Base-by-base conservation (phyloP, 306 rosid genomes). In the Canavalia gladiata region DNA sequence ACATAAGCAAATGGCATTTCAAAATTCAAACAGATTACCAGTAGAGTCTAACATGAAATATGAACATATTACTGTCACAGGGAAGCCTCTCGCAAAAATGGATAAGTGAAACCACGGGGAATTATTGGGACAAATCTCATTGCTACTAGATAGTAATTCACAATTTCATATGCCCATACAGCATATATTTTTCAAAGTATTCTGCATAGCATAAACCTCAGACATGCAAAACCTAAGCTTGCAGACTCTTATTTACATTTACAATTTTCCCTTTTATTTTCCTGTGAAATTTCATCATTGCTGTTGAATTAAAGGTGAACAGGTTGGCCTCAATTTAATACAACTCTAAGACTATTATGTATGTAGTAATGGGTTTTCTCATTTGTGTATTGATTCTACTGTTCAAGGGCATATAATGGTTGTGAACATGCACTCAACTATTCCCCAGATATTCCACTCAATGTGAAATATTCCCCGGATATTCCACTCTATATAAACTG, bases 391-490 rank as follows among this genome's bases (percentile, higher is more conserved):
- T 51, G 30, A 45, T 50, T 60, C 33, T 49, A 18, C 12, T 29
- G 28, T 71, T 60, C 33, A 42, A 6, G 30, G 1, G 62, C 60
- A 35, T 52, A 5, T 0, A n/a, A 71, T 71, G 76, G 33, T 49
- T 18, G 7, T 41, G 11, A 8, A 29, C 12, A 68, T 30, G 9
- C 31, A 12, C 9, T 45, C 49, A 42, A 56, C 5, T 7, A 56
- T 69, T 34, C 70, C 55, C 46, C 4, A 10, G 60, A 73, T 65
- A 74, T 54, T 13, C 52, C 60, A 4, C 49, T 34, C 5, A 18
- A 55, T 3, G 8, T 65, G 46, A 10, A 62, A 81, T 4, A 67
- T 34, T 34, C 70, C 55, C 46, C 3, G 25, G 60, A 73, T 65
- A 74, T 54, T 13, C 52, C 60, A 2, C 58, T 34, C 5, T 18